Base-by-base conservation (phyloP, 2,329 filamentous ascomycete genomes). In the Pseudofabraea citricarpa region DNA sequence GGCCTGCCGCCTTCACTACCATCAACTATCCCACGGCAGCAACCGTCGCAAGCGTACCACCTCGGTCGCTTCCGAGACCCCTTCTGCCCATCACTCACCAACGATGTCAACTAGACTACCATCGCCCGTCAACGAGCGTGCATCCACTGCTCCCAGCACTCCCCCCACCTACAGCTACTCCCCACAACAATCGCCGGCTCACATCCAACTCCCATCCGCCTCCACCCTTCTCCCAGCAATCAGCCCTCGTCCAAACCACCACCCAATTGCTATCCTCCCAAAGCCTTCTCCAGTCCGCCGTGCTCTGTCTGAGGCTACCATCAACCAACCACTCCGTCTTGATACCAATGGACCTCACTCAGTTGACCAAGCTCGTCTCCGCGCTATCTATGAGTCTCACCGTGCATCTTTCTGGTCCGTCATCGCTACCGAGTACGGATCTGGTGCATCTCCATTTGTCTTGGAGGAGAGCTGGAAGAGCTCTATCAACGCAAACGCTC, bases 1-100 rank as follows among this genome's bases (percentile, higher is more conserved):
- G 47, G 87, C 87, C 37, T 94, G 87, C 68, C 87, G 88, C 50
- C 77, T 94, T 50, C 88, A 93, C 66, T 91, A 88, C 62, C 87
- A 94, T 60, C 87, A 93, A 60, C 76, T 93, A 50, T 89, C 84
- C 51, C 87, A 90, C 62, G 86, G 86, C 46, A 87, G 79, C 70
- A 87, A 86, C 68, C 83, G 86, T 56, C 84, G 86, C 62, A 88
- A 87, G 73, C 79, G 86, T 47, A 83, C 81, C 47, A 77, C 79
- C 20, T 90, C 87, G 13, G 74, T 83, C 47, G 83, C 81, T 3
- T 83, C 82, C 2, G 75, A 74, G 27, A 81, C 78, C n/a, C 80
- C 79, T 29, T 66, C 65, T 26, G 70, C 70, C 23, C 44, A 57
- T 41, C 69, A 72, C 58, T 76, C 79, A 13, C 72, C 78, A 6